Evolutionary conservation across 2,329 filamentous ascomycete genomes (phyloP).

Genomic region (Fusarium sp.): DNA sequence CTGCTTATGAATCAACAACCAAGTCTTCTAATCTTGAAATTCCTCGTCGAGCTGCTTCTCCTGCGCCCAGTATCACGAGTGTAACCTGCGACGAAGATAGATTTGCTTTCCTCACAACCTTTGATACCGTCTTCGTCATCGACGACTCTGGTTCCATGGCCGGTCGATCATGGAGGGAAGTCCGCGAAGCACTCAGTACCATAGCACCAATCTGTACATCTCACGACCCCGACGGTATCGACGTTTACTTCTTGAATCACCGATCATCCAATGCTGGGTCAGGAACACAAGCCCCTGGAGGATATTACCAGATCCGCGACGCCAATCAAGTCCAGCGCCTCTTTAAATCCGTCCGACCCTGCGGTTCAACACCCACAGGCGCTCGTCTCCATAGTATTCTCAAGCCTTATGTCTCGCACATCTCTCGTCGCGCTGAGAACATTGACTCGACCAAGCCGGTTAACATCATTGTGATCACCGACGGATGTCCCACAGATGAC

Average conservation of each 20-base stretch:
- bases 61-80: conserved; percentile 40
- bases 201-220: conserved; percentile 86
- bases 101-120: conserved; percentile 80
- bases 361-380: conserved; percentile 80
- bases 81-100: conserved; percentile 68
- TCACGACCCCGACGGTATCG: conserved; percentile 86
- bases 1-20: conserved; percentile 49
- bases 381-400: conserved; percentile 78
- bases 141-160: conserved; percentile 93
- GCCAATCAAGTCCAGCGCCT: conserved; percentile 71
- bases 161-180: conserved; percentile 81
- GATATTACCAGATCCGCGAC: conserved; percentile 74
- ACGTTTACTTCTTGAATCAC: conserved; percentile 91
- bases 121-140: conserved; percentile 91
- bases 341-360: conserved; percentile 75
- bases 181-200: conserved; percentile 73
- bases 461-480: conserved; percentile 94
- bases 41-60: conserved; percentile 28
- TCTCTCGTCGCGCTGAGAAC: conserved; percentile 55
- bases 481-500: conserved; percentile 85
- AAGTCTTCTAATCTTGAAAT: conserved; percentile 22
- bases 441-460: conserved; percentile 74
- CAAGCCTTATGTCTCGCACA: conserved; percentile 71
- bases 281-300: conserved; percentile 57
- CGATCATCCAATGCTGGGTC: conserved; percentile 55